A percentile compares a stretch with the other conserved stretches of the same genome.
phyloP scores from a whole-genome alignment of 2,329 filamentous ascomycete genomes.

The Magnaporthiopsis rhizophila region DNA sequence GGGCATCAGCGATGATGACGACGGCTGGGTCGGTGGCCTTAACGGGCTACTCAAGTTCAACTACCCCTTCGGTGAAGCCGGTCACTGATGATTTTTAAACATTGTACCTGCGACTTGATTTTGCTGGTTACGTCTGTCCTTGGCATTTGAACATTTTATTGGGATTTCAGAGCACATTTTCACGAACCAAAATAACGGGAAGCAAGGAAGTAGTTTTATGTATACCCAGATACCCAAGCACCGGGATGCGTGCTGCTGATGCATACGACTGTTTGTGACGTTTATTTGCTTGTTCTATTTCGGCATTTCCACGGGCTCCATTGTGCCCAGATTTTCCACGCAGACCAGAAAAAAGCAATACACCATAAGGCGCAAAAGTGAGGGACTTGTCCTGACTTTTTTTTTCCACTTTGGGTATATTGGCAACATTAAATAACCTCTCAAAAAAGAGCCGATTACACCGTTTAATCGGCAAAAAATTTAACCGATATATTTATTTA shows the following conservation, averaged over 20 bases:
- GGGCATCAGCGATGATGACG: slow-evolving; percentile 55
- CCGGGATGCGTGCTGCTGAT: neutral
- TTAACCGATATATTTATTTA: no score
- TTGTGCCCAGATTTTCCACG: no score
- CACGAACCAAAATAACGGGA: neutral
- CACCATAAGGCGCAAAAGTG: no score
- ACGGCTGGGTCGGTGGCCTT: slow-evolving; percentile 93
- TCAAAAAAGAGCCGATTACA: no score
- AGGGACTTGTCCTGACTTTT: no score
- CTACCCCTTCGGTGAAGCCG: slow-evolving; percentile 77
- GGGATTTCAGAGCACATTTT: neutral
- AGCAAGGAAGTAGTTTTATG: neutral
- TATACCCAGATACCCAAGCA: neutral
- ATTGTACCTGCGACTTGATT: neutral
- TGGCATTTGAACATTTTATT: neutral
- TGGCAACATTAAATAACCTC: no score
- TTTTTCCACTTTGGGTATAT: no score
- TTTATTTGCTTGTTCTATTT: no score
- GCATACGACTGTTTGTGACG: neutral
- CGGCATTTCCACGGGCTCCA: no score
- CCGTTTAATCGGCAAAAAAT: no score
- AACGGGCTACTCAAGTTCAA: slow-evolving; percentile 96
- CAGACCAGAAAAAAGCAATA: no score
- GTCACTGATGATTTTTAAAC: neutral
- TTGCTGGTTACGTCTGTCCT: neutral